Percentiles rank a stretch among this genome's conserved stretches.
These are phyloP conservation scores for Erythrophleum ivorense DNA, from an alignment of 331 rosid species.

Conservation along the genomic window DNA sequence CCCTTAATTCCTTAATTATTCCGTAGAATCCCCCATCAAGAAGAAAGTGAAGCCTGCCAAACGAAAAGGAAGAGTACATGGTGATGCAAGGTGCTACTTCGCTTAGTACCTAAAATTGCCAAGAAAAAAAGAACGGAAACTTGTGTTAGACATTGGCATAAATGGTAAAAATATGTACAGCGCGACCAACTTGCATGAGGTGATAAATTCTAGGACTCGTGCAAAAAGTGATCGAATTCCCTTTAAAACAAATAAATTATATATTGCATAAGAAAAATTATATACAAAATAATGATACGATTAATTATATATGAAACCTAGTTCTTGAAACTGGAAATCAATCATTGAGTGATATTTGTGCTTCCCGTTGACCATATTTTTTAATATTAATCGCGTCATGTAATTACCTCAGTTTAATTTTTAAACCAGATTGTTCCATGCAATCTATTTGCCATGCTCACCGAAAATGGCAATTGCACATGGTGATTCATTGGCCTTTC, in stretches of 20 bases:
- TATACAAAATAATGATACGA: no score
- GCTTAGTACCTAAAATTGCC: no score
- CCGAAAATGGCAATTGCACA: background rate
- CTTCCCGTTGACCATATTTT: no score
- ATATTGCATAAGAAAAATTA: no score
- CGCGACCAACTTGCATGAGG: no score
- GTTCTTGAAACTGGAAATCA: background rate
- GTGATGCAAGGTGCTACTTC: no score
- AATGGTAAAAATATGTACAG: background rate
- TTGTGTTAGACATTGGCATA: background rate
- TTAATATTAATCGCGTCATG: background rate
- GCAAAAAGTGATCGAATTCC: background rate
- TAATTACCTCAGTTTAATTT: background rate
- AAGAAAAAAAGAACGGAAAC: no score
- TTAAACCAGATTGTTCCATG: background rate
- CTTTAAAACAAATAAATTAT: no score
- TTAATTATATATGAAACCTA: background rate
- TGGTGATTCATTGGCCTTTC: background rate
- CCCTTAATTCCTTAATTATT: no score
- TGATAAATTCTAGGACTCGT: background rate
- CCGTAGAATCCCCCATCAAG: no score
- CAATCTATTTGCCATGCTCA: background rate
- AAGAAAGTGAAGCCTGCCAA: no score
- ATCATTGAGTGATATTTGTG: background rate
- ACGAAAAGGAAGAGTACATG: background rate